Percentiles rank a stretch among this genome's conserved stretches.
phyloP scores from a whole-genome alignment of 768 basidiomycete genomes.

The Lentinula detonsa region DNA sequence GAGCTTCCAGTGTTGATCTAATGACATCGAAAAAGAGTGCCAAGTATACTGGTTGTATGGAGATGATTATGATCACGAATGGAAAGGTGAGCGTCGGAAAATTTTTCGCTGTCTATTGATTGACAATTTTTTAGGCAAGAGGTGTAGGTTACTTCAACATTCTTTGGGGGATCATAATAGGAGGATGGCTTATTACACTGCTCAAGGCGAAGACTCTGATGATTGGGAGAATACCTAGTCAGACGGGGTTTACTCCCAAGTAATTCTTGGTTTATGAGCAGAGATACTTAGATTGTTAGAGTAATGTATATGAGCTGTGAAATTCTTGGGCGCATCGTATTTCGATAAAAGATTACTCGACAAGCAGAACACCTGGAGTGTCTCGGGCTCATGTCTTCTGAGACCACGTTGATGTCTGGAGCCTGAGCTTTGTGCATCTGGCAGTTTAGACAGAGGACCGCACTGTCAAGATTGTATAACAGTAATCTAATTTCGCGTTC shows the following conservation, averaged over 20 bases:
- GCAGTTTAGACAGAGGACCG: no score
- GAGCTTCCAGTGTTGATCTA: conserved; percentile 29
- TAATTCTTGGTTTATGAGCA: background rate
- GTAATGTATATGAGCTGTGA: background rate
- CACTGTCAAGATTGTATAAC: no score
- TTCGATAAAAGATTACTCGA: no score
- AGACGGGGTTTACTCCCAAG: background rate
- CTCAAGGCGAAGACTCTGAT: conserved; percentile 33
- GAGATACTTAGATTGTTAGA: background rate
- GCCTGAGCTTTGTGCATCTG: no score
- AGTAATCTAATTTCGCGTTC: no score
- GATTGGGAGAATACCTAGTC: background rate
- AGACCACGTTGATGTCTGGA: no score
- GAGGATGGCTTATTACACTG: conserved; percentile 33
- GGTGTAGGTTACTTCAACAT: conserved; percentile 37
- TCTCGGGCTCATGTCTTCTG: no score
- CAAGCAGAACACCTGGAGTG: no score
- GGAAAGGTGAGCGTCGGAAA: conserved; percentile 32
- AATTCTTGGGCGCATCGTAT: background rate
- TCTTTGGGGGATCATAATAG: conserved; percentile 41
- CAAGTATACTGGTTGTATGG: conserved; percentile 42
- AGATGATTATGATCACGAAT: conserved; percentile 49
- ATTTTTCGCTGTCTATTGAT: background rate
- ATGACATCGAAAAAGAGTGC: conserved; percentile 32
- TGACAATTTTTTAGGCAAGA: conserved; percentile 22